Conservation (phyloP, 257 asterid genomes). For the Dorcoceras hygrometricum region DNA sequence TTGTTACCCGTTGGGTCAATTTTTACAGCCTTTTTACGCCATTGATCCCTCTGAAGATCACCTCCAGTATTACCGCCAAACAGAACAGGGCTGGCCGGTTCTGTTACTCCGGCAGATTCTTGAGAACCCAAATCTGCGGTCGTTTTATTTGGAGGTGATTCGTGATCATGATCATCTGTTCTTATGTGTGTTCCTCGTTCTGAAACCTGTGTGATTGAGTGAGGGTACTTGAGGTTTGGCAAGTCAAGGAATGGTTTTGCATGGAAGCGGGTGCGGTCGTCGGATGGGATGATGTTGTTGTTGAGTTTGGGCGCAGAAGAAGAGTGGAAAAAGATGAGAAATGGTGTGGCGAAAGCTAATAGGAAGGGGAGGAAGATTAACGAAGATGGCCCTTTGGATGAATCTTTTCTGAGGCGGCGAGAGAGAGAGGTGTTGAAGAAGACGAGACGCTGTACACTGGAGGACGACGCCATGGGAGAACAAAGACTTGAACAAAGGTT, state of each 20-base stretch:
- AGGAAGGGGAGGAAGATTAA: background rate
- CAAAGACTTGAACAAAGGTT: background rate
- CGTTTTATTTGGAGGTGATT: background rate
- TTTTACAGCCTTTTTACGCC: background rate
- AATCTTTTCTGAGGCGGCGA: background rate
- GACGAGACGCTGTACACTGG: background rate
- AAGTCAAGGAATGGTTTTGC: background rate
- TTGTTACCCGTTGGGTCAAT: background rate
- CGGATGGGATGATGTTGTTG: background rate
- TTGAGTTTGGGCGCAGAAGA: background rate
- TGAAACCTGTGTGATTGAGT: background rate
- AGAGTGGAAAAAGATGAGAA: background rate
- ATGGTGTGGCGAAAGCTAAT: background rate
- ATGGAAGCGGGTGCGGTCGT: background rate
- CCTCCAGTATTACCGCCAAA: background rate
- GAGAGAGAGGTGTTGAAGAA: background rate
- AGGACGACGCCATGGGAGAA: background rate
- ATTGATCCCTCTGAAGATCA: background rate
- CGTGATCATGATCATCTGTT: background rate
- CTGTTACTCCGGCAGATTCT: background rate
- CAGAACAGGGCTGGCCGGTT: background rate
- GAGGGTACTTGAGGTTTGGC: background rate
- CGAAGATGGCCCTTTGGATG: background rate
- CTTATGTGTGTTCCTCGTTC: background rate
- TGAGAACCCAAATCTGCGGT: too few species aligned